Evolutionary conservation across 139 green algal genomes (phyloP), one percentile per base, ranked within the genome.

Genomic region (Edaphochlamys debaryana): DNA sequence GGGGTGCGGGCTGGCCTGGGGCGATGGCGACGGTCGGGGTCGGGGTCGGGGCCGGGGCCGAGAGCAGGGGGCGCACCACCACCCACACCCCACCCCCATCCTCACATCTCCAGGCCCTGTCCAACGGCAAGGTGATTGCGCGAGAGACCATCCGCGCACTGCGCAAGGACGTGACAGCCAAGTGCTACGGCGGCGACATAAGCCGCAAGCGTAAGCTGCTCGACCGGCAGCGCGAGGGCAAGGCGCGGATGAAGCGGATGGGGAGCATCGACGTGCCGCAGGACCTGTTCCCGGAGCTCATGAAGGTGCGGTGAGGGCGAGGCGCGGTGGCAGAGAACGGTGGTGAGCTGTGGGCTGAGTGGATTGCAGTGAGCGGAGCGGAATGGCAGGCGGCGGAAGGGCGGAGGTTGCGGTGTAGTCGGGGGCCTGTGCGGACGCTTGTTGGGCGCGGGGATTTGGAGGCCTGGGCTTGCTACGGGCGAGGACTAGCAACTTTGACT

Each of bases 191-290:
- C 80, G 94, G 94, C 0, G 95, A 98, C 81, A 87, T 97, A 8
- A 90, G 75, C 15, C 92, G 95, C 60, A 98, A 98, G 88, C 88
- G 92, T 58, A 98, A 98, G 87, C 90, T 98, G 79, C 86, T 98
- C 20, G 88, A 96, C 41, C 95, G 95, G 86, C 95, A 98, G 80
- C 97, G 97, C 87, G 93, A 96, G 79, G 95, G 95, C 68, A 98
- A 98, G 89, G 93, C 92, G 79, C 77, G 89, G 15, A 91, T 98
- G 90, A 91, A 94, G 77, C 81, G 90, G 29, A 42, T 98, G n/a
- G 95, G 95, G 8, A 86, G 62, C 42, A 89, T 96, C 17, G 86
- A 91, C 22, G 90, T 95, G 50, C 86, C 89, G 23, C 79, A 86
- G 52, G 88, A 94, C 68, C 88, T 90, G 3, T 96, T 96, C 79